These are phyloP conservation scores for Annulohypoxylon maeteangense DNA, from an alignment of 495 filamentous ascomycete species.

Conservation along the genomic window DNA sequence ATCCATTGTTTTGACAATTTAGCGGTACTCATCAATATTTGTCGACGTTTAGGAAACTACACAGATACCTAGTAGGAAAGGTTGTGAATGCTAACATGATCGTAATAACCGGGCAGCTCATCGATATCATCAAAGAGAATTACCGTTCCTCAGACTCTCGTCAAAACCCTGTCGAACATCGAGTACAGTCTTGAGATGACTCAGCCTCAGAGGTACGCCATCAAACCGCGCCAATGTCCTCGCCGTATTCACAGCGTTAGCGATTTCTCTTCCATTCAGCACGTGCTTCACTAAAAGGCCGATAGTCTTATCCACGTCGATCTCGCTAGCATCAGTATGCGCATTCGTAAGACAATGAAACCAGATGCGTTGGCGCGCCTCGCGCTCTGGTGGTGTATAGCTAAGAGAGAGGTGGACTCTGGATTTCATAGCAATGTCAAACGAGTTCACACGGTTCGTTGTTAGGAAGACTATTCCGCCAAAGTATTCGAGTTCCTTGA, in stretches of 20 bases:
- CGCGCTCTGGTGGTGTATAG: constrained; percentile 45
- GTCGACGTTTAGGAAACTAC: too few relatives aligned
- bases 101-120: not conserved
- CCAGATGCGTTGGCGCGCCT: constrained; percentile 49
- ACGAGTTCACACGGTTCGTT: constrained; percentile 62
- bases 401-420: constrained; percentile 56
- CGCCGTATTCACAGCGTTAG: constrained; percentile 69
- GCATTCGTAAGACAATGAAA: constrained; percentile 37
- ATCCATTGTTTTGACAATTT: too few relatives aligned
- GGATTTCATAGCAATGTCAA: constrained; percentile 67
- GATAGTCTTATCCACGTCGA: constrained; percentile 39
- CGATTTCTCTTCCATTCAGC: constrained; percentile 73
- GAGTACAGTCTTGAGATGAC: constrained; percentile 60
- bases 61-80: too few relatives aligned
- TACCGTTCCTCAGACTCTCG: constrained; percentile 20
- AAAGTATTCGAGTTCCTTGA: constrained; percentile 59
- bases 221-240: constrained; percentile 52
- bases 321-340: constrained; percentile 25
- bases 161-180: constrained; percentile 50
- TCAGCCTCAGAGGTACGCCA: constrained; percentile 50
- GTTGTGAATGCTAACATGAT: too few relatives aligned
- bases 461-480: constrained; percentile 60
- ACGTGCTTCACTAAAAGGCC: constrained; percentile 54
- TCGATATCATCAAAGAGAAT: not conserved
- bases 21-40: too few relatives aligned